phyloP scores from a whole-genome alignment of 2,329 filamentous ascomycete species.

The Penicillium griseofulvum region DNA sequence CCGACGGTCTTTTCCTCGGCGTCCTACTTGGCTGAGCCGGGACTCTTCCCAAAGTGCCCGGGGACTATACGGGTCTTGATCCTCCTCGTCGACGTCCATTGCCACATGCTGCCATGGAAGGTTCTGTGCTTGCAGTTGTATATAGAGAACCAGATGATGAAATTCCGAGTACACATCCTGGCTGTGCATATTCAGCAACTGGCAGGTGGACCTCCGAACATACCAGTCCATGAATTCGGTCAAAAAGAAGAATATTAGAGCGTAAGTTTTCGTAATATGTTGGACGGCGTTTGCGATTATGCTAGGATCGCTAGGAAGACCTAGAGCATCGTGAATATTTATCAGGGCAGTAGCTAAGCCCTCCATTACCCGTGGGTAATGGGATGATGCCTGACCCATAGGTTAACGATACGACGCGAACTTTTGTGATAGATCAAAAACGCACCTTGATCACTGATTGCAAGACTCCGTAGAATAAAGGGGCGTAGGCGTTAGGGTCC shows the following conservation, averaged over 20 bases:
- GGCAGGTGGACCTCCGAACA: constrained; percentile 33
- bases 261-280: constrained; percentile 32
- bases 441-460: constrained; percentile 39
- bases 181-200: constrained; percentile 35
- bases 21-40: constrained; percentile 33
- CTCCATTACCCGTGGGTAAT: constrained; percentile 36
- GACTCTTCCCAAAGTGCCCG: constrained; percentile 31
- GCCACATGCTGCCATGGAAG: constrained; percentile 18
- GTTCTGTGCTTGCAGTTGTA: constrained; percentile 25
- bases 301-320: constrained; percentile 14
- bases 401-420: neutral
- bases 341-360: constrained; percentile 33
- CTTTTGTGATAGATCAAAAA: neutral
- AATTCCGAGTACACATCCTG: constrained; percentile 37
- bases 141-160: constrained; percentile 31
- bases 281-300: constrained; percentile 15
- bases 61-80: constrained; percentile 20
- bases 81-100: constrained; percentile 29
- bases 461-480: constrained; percentile 37
- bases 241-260: constrained; percentile 37
- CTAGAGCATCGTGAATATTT: constrained; percentile 34
- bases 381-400: constrained; percentile 31
- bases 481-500: constrained; percentile 26
- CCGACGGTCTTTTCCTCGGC: constrained; percentile 31
- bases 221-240: constrained; percentile 42